A percentile compares a stretch with the other conserved stretches of the same genome.
phyloP scores from a whole-genome alignment of 768 basidiomycete species.

The Lactarius pseudohatsudake region DNA sequence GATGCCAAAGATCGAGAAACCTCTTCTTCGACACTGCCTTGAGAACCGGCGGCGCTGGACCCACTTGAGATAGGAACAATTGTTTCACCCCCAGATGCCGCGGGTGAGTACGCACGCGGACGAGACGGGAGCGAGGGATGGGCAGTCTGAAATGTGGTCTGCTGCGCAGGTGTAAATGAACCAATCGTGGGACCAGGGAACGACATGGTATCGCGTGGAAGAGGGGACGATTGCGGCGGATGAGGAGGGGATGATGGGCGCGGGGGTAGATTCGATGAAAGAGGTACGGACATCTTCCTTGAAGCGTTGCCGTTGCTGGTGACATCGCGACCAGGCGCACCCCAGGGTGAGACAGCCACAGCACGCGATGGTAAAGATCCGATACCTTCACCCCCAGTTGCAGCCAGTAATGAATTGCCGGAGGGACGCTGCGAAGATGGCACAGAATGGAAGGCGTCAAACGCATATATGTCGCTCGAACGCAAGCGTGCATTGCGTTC shows the following conservation, averaged over 20 bases:
- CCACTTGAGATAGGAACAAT: slow-evolving; percentile 42
- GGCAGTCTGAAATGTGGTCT: slow-evolving; percentile 31
- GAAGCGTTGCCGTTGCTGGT: background rate
- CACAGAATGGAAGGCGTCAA: slow-evolving; percentile 78
- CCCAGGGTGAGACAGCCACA: slow-evolving; percentile 26
- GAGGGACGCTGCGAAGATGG: slow-evolving; percentile 40
- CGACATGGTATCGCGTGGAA: slow-evolving; percentile 29
- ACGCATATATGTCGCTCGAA: slow-evolving; percentile 50
- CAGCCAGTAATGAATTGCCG: slow-evolving; percentile 36
- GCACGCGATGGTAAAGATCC: slow-evolving; percentile 17
- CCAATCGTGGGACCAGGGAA: slow-evolving; percentile 27
- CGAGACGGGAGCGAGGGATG: slow-evolving; percentile 35
- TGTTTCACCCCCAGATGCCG: slow-evolving; percentile 31
- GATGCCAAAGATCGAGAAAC: slow-evolving; percentile 38
- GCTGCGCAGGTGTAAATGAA: slow-evolving; percentile 35
- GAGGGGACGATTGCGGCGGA: slow-evolving; percentile 32
- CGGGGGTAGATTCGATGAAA: slow-evolving; percentile 29
- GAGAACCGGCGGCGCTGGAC: slow-evolving; percentile 45
- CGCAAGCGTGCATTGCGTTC: slow-evolving; percentile 41
- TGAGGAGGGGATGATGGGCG: slow-evolving; percentile 32
- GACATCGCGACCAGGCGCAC: slow-evolving; percentile 10
- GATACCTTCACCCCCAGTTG: slow-evolving; percentile 27
- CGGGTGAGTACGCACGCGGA: slow-evolving; percentile 33
- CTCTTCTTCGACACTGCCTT: slow-evolving; percentile 38
- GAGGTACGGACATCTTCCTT: slow-evolving; percentile 33